phyloP scores from a whole-genome alignment of 371 early-diverging fungal genomes.

The Apophysomyces variabilis region DNA sequence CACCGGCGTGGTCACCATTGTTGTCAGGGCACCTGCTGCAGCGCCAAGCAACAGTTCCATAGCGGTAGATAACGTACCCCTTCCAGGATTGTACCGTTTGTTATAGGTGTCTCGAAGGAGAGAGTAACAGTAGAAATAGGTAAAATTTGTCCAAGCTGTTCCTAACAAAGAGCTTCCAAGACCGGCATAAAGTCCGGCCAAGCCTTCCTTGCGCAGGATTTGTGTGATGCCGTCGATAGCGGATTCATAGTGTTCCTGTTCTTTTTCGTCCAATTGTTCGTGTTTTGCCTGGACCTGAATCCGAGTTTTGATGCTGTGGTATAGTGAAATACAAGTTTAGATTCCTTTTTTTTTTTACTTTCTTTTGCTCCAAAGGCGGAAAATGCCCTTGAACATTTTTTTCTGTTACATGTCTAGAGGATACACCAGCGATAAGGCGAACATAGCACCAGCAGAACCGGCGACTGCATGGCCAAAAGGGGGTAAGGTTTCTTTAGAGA shows the following conservation, averaged over 20 bases:
- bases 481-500: conserved; percentile 66
- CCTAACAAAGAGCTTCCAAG: conserved; percentile 87
- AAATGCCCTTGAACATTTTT: conserved; percentile 9
- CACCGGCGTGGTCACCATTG: conserved; percentile 91
- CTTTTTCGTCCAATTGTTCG: conserved; percentile 37
- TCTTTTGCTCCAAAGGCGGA: conserved; percentile 6
- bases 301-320: conserved; percentile 86
- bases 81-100: conserved; percentile 34
- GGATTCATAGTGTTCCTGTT: conserved; percentile 61
- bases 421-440: conserved; percentile 88
- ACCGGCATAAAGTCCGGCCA: conserved; percentile 92
- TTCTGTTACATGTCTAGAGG: conserved; percentile 92
- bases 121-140: conserved; percentile 95
- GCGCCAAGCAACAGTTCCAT: conserved; percentile 91
- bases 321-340: conserved; percentile 1
- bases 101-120: conserved; percentile 70
- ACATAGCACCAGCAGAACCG: conserved; percentile 91
- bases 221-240: conserved; percentile 81
- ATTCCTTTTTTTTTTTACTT: conserved; percentile 2
- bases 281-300: conserved; percentile 86
- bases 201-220: conserved; percentile 85
- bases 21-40: conserved; percentile 88
- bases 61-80: conserved; percentile 62
- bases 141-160: conserved; percentile 88
- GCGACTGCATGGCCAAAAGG: conserved; percentile 93